Evolutionary conservation across 352 stramenopile genomes (phyloP).

Genomic region (Globisporangium rhizosaccharum): DNA sequence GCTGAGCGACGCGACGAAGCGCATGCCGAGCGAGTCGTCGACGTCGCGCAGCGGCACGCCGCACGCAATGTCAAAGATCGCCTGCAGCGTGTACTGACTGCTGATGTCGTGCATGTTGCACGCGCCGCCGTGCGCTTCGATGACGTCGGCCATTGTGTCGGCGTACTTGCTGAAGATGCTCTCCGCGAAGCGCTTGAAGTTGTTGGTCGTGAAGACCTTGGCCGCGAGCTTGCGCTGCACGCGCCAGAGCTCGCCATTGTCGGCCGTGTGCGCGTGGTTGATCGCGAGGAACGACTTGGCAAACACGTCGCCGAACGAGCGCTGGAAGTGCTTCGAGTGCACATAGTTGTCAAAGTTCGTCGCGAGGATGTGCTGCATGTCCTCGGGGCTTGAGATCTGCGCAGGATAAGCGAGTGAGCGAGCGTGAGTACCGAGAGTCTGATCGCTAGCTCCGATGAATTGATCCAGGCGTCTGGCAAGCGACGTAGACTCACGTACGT

Average conservation of each 20-base stretch:
- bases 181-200: conserved; percentile 44
- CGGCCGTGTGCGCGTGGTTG: conserved; percentile 45
- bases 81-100: conserved; percentile 42
- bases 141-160: conserved; percentile 13
- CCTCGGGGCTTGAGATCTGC: conserved; percentile 45
- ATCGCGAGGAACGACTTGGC: conserved; percentile 67
- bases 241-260: conserved; percentile 59
- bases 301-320: conserved; percentile 64
- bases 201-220: conserved; percentile 80
- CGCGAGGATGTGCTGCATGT: conserved; percentile 61
- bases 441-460: too few relatives aligned
- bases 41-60: conserved; percentile 31
- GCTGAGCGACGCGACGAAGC: conserved; percentile 45
- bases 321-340: conserved; percentile 61
- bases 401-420: background rate
- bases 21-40: conserved; percentile 24
- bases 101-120: conserved; percentile 55
- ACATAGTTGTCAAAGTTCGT: conserved; percentile 70
- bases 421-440: background rate
- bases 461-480: too few relatives aligned
- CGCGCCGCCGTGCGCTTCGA: conserved; percentile 4
- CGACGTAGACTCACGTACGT: conserved; percentile 18
- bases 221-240: conserved; percentile 79
- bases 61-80: conserved; percentile 61
- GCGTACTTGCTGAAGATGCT: conserved; percentile 46